Conservation (phyloP, 768 basidiomycete species). For the Naganishia vishniacii region DNA sequence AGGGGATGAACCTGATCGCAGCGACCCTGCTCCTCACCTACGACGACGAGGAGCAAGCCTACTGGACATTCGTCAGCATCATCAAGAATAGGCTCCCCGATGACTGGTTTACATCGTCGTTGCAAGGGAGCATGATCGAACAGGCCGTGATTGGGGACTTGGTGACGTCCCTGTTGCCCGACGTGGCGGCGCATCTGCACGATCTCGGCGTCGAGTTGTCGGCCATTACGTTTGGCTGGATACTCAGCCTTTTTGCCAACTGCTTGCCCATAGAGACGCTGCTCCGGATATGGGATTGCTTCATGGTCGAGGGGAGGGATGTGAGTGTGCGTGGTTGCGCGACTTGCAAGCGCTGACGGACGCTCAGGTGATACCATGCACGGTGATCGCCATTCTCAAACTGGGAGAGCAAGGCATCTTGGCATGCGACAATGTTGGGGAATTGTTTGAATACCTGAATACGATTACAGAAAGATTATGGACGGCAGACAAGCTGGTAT, state of each 20-base stretch:
- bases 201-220: conserved; percentile 81
- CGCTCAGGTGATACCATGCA: conserved; percentile 52
- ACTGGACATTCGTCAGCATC: conserved; percentile 86
- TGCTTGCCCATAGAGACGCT: conserved; percentile 95
- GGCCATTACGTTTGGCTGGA: conserved; percentile 98
- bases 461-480: conserved; percentile 88
- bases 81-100: conserved; percentile 82
- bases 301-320: conserved; percentile 86
- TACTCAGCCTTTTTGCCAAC: conserved; percentile 90
- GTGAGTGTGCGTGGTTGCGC: conserved; percentile 29
- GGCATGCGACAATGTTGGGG: conserved; percentile 74
- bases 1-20: conserved; percentile 74
- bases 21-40: conserved; percentile 89
- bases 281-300: conserved; percentile 92
- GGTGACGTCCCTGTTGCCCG: conserved; percentile 69
- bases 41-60: conserved; percentile 93
- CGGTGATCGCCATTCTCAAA: conserved; percentile 79
- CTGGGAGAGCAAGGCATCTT: conserved; percentile 77
- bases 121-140: conserved; percentile 88
- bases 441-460: conserved; percentile 82
- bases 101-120: conserved; percentile 86
- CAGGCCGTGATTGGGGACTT: conserved; percentile 85
- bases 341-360: neutral
- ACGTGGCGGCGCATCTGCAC: conserved; percentile 67
- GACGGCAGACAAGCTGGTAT: conserved; percentile 82